Base-by-base conservation (phyloP, 2,329 filamentous ascomycete genomes). In the Diplodia intermedia region DNA sequence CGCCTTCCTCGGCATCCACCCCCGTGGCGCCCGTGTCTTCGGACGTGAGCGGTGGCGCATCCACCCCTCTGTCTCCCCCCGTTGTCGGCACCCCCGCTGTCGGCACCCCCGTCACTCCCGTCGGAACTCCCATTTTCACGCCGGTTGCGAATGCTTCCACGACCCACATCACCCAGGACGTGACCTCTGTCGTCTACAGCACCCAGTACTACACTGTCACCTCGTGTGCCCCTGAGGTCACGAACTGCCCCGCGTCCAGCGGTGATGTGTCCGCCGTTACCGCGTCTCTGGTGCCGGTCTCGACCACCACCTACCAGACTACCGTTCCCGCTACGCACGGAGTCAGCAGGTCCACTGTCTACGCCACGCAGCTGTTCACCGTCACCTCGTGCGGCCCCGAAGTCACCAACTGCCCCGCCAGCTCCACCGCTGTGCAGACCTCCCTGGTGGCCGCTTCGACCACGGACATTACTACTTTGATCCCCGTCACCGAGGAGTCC, bases 221-320 rank as follows among this genome's bases (percentile, higher is more conserved):
- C 15, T 63, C 60, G 9, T 63, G 65, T n/a, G 65, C 65, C 8
- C 40, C 65, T 4, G 9, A 11, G 18, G 49, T 67, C 54, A 67
- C 65, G 18, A 69, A 73, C 67, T 72, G 71, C 66, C 71, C 74
- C 2, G 71, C 71, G 11, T 12, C 68, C 70, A 68, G 68, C 68
- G 55, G 54, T 20, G 33, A 56, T 56, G 54, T 67, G n/a, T 56
- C 55, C 4, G 65, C 54, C 40, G 65, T 60, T 26, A n/a, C 54
- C 11, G 40, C 43, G 12, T 36, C 43, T 15, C 43, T 60, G 36
- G 40, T 65, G 5, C 49, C 62, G 20, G 62, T 65, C n/a, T 43
- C 62, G 8, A 31, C 50, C 9, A 55, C 50, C 7, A 36, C 54
- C 9, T 33, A 33, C 47, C 26, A 29, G 20, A 65, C 62, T 5